A percentile compares a stretch with the other conserved stretches of the same genome.
Evolutionary conservation across 495 filamentous ascomycete genomes (phyloP).

Genomic region (Barbatosphaeria neglecta): DNA sequence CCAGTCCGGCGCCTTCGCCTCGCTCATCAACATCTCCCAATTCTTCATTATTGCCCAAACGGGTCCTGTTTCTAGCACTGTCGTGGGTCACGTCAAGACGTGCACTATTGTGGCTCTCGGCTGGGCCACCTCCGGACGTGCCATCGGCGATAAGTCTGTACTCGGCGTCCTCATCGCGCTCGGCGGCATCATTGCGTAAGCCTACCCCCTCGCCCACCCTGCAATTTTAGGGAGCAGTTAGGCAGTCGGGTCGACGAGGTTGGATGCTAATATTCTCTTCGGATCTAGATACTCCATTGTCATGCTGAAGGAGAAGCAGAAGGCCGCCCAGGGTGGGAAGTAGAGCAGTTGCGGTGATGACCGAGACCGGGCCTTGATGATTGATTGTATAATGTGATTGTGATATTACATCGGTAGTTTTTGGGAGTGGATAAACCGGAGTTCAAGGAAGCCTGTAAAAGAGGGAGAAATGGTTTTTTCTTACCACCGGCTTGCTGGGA

Average conservation of each 20-base stretch:
- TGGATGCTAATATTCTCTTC: constrained; percentile 2
- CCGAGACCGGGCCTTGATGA: background rate
- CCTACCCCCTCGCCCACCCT: background rate
- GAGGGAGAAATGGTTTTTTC: background rate
- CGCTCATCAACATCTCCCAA: constrained; percentile 60
- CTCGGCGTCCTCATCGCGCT: constrained; percentile 43
- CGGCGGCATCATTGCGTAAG: constrained; percentile 43
- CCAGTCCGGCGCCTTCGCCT: constrained; percentile 50
- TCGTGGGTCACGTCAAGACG: constrained; percentile 58
- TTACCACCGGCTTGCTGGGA: too few species aligned
- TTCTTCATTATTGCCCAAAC: constrained; percentile 65
- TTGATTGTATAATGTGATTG: background rate
- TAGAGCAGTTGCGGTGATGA: background rate
- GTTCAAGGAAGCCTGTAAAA: background rate
- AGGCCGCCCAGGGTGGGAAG: constrained; percentile 2
- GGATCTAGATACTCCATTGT: constrained; percentile 42
- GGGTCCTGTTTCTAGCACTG: constrained; percentile 58
- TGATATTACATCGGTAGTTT: background rate
- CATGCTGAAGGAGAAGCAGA: constrained; percentile 29
- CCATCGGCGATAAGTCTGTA: constrained; percentile 38
- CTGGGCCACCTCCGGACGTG: constrained; percentile 40
- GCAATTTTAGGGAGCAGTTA: background rate
- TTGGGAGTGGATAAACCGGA: background rate
- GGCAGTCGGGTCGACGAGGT: too few species aligned
- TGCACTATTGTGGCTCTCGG: constrained; percentile 48